Evolutionary conservation across 2,329 filamentous ascomycete genomes (phyloP).

Genomic region (Aureobasidium vineae): DNA sequence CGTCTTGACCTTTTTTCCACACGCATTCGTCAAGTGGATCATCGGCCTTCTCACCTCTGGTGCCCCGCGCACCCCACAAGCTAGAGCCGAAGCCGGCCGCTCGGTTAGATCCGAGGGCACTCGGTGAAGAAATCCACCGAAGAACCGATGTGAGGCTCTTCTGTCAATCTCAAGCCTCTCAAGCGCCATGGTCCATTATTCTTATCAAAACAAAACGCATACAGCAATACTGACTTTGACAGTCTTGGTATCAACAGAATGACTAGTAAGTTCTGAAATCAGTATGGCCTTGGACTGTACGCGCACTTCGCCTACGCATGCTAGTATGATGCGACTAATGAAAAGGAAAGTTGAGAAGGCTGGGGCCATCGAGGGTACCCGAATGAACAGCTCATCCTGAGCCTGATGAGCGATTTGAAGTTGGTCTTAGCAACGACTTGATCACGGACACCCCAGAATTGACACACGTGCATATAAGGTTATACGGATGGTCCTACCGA

Average conservation of each 20-base stretch:
- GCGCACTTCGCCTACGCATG: not conserved
- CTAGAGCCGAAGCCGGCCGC: constrained; percentile 9
- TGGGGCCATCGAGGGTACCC: constrained; percentile 2
- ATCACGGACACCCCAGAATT: not conserved
- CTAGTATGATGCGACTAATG: not conserved
- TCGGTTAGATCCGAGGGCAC: not conserved
- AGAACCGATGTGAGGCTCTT: not conserved
- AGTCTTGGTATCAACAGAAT: no score
- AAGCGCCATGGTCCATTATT: no score
- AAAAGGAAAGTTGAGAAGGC: not conserved
- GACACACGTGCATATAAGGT: constrained; percentile 17
- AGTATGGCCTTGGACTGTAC: not conserved
- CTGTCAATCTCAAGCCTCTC: not conserved
- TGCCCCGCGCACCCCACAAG: constrained; percentile 20
- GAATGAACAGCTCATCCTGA: not conserved
- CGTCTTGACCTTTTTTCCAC: constrained; percentile 11
- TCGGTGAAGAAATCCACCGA: constrained; percentile 3
- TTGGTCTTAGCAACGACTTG: not conserved
- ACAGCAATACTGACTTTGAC: not conserved
- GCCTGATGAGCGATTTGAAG: not conserved
- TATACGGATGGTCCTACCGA: constrained; percentile 16
- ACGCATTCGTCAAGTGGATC: constrained; percentile 21
- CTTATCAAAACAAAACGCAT: not conserved
- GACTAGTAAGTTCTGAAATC: no score
- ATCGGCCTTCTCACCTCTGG: constrained; percentile 22